Evolutionary conservation across 164 flowering plant species (phyloP), one percentile per base, ranked within the genome.

Genomic region (Malania oleifera): DNA sequence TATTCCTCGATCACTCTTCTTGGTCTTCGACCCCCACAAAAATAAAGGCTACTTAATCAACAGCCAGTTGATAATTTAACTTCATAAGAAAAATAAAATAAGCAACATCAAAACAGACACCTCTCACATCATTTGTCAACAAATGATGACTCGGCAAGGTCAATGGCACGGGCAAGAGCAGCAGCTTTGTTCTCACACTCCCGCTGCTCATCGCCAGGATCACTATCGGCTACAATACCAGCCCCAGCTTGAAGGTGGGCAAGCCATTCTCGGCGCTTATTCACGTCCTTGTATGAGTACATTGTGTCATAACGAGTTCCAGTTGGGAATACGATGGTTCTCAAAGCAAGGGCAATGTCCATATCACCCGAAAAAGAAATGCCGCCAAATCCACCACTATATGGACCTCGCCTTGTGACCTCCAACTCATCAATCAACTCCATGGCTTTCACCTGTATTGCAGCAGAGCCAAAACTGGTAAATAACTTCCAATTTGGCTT

Each of bases 161-260:
- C 96, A 60, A 92, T 87, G 69, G 98, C 96, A 18, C 88, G 86
- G 40, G 83, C 84, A 57, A 92, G 86, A 37, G 69, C 97, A 20
- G 96, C 96, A 31, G 95, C 96, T 75, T 92, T 90, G 69, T 86
- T 87, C 64, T 86, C 87, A 14, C 96, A 89, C 63, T 89, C 97
- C 49, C 80, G 70, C 53, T 86, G 90, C 70, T 87, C 96, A 54
- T 86, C 93, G 10, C 55, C 80, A 1, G 97, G 95, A 59, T 70
- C 76, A 68, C 96, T 87, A 51, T 89, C 96, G 12, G 95, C 95
- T 40, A 89, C 95, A 25, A 92, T 82, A 26, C 97, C 92, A 6
- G 95, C 97, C 12, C 96, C 96, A 24, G 95, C 77, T 64, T 93
- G 98, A 27, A 90, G 76, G 70, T 93, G 92, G 11, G 98, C 98